Base-by-base conservation (phyloP, 2,329 filamentous ascomycete genomes). In the Aspergillus spinulosporus region DNA sequence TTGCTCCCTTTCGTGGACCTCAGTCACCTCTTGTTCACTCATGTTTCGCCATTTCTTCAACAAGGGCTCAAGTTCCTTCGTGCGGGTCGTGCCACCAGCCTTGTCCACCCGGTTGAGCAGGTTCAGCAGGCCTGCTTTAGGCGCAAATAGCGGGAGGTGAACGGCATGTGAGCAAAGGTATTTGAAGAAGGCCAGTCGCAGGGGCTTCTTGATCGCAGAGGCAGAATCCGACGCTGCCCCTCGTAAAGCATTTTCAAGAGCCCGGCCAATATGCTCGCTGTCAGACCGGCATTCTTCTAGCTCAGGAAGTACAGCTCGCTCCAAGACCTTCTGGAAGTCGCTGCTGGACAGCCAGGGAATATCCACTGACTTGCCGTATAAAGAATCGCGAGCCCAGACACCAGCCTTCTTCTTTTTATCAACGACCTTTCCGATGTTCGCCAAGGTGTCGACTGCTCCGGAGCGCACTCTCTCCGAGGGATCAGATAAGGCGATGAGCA, bases 251-350 rank as follows among this genome's bases (percentile, higher is more conserved):
- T 78, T 80, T 58, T 83, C 80, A 4, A 96, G 71, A 2, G 87
- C 81, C 21, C 83, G 83, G 28, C 82, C 77, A 44, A 96, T 80
- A 59, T 94, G 87, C 29, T 82, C 83, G 3, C 84, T 77, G 68
- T 97, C 92, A 62, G 97, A 83, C 3, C 93, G 81, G 66, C 88
- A 95, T 72, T 97, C 94, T 72, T 97, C 92, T 7, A 96, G 75
- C 1, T 82, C 84, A 0, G 90, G 90, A 15, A 90, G 72, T n/a
- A 97, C 74, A 37, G 88, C 80, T 15, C 84, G 79, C 15, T 84
- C 80, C 0, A 94, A 68, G 15, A 95, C 73, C 56, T 84, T 86
- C 43, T 81, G 76, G 2, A 78, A 76, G 52, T 87, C 81, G 26
- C 86, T 81, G 0, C 76, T 67, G 3, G 82, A 73, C 52, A 95